These are phyloP conservation scores for Alnus rubra DNA, from an alignment of 306 rosid species.

Conservation along the genomic window DNA sequence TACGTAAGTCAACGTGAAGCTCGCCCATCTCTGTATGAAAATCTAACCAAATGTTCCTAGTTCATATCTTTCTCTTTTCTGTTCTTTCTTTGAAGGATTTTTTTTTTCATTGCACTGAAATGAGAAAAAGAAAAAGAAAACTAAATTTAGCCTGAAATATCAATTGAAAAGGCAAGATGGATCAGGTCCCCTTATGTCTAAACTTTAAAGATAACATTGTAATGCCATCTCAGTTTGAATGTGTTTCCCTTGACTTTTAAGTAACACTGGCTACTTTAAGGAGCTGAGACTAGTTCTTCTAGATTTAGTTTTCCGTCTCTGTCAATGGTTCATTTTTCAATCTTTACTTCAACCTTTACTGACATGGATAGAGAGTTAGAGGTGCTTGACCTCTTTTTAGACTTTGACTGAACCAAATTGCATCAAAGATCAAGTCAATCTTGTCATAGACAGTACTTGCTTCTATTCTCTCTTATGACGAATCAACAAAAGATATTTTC, in stretches of 20 bases:
- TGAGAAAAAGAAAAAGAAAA: not conserved
- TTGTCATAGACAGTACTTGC: not conserved
- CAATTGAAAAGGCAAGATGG: not conserved
- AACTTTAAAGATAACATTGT: not conserved
- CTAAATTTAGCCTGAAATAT: not conserved
- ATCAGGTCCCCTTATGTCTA: not conserved
- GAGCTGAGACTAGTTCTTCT: not conserved
- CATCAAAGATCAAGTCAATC: not conserved
- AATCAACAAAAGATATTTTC: not conserved
- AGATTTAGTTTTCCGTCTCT: not conserved
- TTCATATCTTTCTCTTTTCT: slow-evolving; percentile 3
- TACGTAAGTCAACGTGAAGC: slow-evolving; percentile 92
- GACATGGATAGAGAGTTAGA: not conserved
- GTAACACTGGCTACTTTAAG: slow-evolving; percentile 3
- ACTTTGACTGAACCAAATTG: not conserved
- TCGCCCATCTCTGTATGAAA: slow-evolving; percentile 84
- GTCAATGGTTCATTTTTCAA: not conserved
- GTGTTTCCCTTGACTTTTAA: not conserved
- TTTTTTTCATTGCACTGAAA: not conserved
- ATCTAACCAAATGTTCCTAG: slow-evolving; percentile 36
- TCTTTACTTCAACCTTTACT: not conserved
- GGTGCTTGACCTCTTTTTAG: not conserved
- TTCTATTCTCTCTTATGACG: not conserved
- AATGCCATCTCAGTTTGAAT: not conserved
- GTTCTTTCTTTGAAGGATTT: slow-evolving; percentile 1